Evolutionary conservation across 257 asterid species (phyloP).

Genomic region (Eustoma russellianum): DNA sequence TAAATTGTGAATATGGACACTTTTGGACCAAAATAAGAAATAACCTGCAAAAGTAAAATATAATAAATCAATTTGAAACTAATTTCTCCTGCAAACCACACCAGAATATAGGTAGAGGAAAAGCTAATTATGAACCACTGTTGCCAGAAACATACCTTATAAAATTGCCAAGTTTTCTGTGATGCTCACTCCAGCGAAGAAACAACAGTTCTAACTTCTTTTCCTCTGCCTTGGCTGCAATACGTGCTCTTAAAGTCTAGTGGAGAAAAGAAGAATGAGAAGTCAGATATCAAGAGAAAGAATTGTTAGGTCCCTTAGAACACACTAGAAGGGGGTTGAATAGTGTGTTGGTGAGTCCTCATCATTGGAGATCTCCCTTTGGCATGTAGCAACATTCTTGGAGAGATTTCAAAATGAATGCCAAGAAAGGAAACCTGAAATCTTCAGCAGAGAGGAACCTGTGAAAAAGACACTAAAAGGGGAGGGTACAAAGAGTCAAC

Average conservation of each 20-base stretch:
- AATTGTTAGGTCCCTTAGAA: too few relatives aligned
- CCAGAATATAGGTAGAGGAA: not conserved
- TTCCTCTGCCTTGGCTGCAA: conserved; percentile 98
- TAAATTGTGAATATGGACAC: conserved; percentile 98
- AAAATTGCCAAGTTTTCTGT: conserved; percentile 91
- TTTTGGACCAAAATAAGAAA: conserved; percentile 93
- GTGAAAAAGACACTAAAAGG: too few relatives aligned
- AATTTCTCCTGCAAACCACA: not conserved
- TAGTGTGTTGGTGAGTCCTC: too few relatives aligned
- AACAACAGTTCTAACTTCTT: conserved; percentile 89
- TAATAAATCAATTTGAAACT: not conserved
- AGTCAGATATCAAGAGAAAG: conserved; percentile 4
- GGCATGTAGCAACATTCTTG: too few relatives aligned
- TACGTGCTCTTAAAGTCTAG: conserved; percentile 89
- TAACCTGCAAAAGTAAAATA: conserved; percentile 62
- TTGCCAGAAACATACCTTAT: conserved; percentile 52
- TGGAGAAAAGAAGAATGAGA: conserved; percentile 11
- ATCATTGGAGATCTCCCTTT: too few relatives aligned
- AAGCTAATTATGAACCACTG: conserved; percentile 7
- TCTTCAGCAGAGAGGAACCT: too few relatives aligned
- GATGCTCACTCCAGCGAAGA: conserved; percentile 99
- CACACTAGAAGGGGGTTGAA: too few relatives aligned
- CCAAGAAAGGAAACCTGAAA: too few relatives aligned
- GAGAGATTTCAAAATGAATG: too few relatives aligned
- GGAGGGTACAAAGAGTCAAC: too few relatives aligned